phyloP scores from a whole-genome alignment of 2,329 filamentous ascomycete species.

The Fusarium anthophilum region DNA sequence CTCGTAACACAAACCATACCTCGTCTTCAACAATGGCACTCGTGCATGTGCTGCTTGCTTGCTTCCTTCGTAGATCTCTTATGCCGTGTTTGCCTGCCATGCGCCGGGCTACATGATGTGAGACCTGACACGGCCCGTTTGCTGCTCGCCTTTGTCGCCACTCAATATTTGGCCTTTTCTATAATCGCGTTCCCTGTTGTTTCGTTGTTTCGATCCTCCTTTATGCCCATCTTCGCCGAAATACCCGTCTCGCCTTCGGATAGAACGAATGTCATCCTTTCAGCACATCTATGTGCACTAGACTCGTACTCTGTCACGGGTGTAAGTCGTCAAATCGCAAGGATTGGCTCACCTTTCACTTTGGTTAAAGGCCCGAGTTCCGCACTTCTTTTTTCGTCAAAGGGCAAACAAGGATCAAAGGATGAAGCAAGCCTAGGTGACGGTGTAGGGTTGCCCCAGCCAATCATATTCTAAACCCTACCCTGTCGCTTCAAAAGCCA shows the following conservation, averaged over 20 bases:
- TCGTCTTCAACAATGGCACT: not conserved
- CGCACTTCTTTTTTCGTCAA: not conserved
- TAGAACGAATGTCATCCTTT: slow-evolving; percentile 14
- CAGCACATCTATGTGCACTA: not conserved
- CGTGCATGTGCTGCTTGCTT: slow-evolving; percentile 2
- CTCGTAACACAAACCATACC: not conserved
- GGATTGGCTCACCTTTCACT: slow-evolving; percentile 24
- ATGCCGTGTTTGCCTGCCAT: slow-evolving; percentile 32
- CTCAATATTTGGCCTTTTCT: not conserved
- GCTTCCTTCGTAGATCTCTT: slow-evolving; percentile 14
- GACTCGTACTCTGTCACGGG: slow-evolving; percentile 15
- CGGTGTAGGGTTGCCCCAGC: slow-evolving; percentile 6
- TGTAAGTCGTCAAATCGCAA: slow-evolving; percentile 20
- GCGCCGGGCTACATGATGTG: slow-evolving; percentile 26
- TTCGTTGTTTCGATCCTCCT: not conserved
- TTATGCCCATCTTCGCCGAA: not conserved
- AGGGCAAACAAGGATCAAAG: not conserved
- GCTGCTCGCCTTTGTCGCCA: slow-evolving; percentile 6
- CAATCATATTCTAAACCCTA: slow-evolving; percentile 23
- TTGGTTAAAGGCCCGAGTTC: slow-evolving; percentile 9
- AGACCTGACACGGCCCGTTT: slow-evolving; percentile 29
- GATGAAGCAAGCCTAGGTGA: slow-evolving; percentile 31
- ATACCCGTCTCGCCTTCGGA: slow-evolving; percentile 1
- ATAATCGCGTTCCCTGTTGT: not conserved
- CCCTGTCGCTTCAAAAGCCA: slow-evolving; percentile 34